Percentiles rank a stretch among this genome's conserved stretches.
These are phyloP conservation scores for Camelina neglecta DNA, from an alignment of 345 rosid genomes.

Conservation along the genomic window DNA sequence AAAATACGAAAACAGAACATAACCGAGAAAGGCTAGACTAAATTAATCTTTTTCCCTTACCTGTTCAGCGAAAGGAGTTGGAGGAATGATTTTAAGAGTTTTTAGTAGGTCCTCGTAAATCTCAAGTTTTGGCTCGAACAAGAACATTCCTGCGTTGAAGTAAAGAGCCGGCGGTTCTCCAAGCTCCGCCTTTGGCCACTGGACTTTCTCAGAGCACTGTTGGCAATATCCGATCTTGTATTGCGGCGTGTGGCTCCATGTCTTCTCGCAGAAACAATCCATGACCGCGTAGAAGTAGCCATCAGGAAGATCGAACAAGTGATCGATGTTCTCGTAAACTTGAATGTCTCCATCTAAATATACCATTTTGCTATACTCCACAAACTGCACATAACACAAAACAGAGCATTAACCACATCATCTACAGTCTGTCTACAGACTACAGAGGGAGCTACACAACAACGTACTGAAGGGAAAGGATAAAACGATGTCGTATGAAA, in stretches of 20 bases:
- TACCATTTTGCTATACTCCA: slow-evolving; percentile 83
- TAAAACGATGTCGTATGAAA: background rate
- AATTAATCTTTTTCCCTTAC: background rate
- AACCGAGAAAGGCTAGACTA: background rate
- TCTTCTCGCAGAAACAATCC: slow-evolving; percentile 93
- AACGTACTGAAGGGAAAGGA: background rate
- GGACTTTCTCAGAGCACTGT: slow-evolving; percentile 73
- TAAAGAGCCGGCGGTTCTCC: slow-evolving; percentile 75
- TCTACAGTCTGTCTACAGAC: background rate
- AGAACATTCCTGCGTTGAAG: slow-evolving; percentile 93
- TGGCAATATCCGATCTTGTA: slow-evolving; percentile 90
- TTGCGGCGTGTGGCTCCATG: slow-evolving; percentile 78
- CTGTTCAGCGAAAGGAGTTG: slow-evolving; percentile 92
- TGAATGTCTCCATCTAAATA: slow-evolving; percentile 91
- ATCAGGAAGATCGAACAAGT: slow-evolving; percentile 71
- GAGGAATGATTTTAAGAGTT: slow-evolving; percentile 55
- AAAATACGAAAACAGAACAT: background rate
- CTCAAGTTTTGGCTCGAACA: slow-evolving; percentile 63
- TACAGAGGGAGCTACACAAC: too few species aligned
- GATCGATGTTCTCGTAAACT: slow-evolving; percentile 76
- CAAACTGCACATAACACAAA: slow-evolving; percentile 55
- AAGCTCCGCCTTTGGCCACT: slow-evolving; percentile 59
- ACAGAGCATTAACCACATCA: slow-evolving; percentile 2
- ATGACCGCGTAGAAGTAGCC: slow-evolving; percentile 76
- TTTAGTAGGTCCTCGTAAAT: slow-evolving; percentile 57